Base-by-base conservation (phyloP, 2,329 filamentous ascomycete genomes). In the Aureobasidium sp. region DNA sequence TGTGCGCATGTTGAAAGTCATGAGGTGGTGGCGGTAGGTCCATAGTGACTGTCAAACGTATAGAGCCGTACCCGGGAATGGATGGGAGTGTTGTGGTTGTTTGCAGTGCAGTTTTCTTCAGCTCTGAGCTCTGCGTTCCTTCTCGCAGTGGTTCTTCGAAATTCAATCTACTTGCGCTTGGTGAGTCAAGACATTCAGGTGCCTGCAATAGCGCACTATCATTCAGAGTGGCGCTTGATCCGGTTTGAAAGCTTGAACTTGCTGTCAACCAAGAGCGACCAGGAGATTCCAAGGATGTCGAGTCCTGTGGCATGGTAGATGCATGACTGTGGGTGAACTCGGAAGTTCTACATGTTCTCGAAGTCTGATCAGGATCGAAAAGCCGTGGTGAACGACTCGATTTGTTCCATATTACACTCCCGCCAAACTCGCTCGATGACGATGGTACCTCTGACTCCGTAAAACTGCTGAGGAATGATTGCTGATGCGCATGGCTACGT, bases 381-480 rank as follows among this genome's bases (percentile, higher is more conserved):
- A 50, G 17, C 6, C 24, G 22, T 17, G 34, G 17, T n/a, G 24
- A n/a, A 2, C 34, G 21, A 22, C 25, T n/a, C 22, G 34, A 50
- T 22, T 50, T 39, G 32, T 39, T 50, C 45, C 45, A 50, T 38
- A 50, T 30, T 25, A 50, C 45, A 16, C 45, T 50, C 11, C 17
- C 24, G 3, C 21, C 6, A 8, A 39, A 24, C 10, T 24, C 21
- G 11, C 11, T 39, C 6, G 45, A 30, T 34, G 3, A 19, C 19
- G 45, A 37, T 6, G 16, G n/a, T 4, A 24, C 38, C 6, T 12
- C 16, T 2, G 35, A 29, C 0, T 12, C 12, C 6, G 25, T 17
- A 7, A 34, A 50, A n/a, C 7, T 35, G 16, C 32, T 29, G 16
- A 50, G 24, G 25, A 25, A 38, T 21, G 45, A 39, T 10, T 16